Evolutionary conservation across 2,329 filamentous ascomycete species (phyloP), one percentile per base, ranked within the genome.

Genomic region (Diaporthe ilicicola): DNA sequence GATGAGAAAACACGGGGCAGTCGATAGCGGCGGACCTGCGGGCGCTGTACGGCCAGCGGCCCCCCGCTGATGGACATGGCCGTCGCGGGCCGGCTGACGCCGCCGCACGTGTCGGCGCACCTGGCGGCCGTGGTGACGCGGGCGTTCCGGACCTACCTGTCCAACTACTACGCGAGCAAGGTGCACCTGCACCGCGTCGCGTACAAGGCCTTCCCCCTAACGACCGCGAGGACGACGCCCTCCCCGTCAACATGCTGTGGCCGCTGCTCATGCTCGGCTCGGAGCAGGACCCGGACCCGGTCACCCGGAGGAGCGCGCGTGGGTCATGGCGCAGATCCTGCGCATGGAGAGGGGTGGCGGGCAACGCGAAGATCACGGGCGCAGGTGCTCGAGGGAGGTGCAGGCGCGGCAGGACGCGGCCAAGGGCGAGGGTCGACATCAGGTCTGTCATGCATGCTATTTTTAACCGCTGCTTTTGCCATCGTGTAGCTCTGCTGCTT

Each of bases 211-310:
- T 80, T 89, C 6, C 87, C 87, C 1, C 79, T 87, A 51, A 88
- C 87, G 0, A 84, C 34, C 77, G 78, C 1, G 59, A 64, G 29
- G 82, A 84, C 15, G 83, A 85, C 42, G 80, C 84, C 10, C 78
- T 89, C 2, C 87, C 87, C 0, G 85, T 88, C 59, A 89, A 86
- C 71, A 84, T 89, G 80, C 80, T 89, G 6, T 89, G 87, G 88
- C 87, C 87, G 1, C 77, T 89, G 9, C 78, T 89, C 50, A 87
- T 90, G 84, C 81, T 86, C 73, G 87, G 87, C 0, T 84, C 83
- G 10, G 87, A 90, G 75, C 59, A 64, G 44, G 87, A 88, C 72
- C 84, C 87, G n/a, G 83, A 85, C 56, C 50, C 76, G 0, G 79
- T n/a, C 83, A 85, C 56, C 50, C 76, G 0, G 79, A 81, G 5